Base-by-base conservation (phyloP, 805 yeast genomes). In the Yamadazyma nakazawae region DNA sequence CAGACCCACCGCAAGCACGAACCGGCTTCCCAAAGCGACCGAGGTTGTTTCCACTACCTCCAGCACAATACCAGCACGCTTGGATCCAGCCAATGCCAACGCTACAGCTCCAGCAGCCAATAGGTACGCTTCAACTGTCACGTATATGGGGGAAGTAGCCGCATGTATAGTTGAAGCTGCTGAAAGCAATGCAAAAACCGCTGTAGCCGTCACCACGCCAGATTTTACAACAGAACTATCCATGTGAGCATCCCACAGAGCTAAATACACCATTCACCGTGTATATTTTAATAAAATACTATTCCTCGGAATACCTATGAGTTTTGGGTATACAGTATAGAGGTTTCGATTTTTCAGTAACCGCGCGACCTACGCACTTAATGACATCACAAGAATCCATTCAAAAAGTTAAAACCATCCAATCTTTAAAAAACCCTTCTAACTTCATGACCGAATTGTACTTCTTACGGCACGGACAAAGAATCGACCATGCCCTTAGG, bases 391-490 rank as follows among this genome's bases (percentile, higher is more conserved):
- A 43, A 42, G 34, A 18, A 8, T 16, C 36, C 37, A 36, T 30
- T 19, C 32, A 17, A 11, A 11, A 24, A 38, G 37, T 34, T 21
- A 34, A 34, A 21, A 38, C 41, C 34, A 40, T n/a, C 16, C 11
- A 8, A 34, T n/a, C 35, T 32, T 28, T 39, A 10, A 34, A 34
- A 21, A 21, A 21, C 24, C 34, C 13, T 21, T 18, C 17, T 19
- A 35, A 25, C 26, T 38, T 34, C 53, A 68, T 68, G 73, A 58
- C 73, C 21, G 75, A 71, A 57, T 60, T 72, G 51, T 68, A 57
- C 57, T 72, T 72, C 60, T 58, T 72, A 44, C 73, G 77, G 48
- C 77, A 72, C 57, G 75, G 74, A 21, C 59, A 61, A 37, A 56
- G 77, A 37, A 67, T 70, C 39, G 76, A 72, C 53, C 73, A 69